A percentile compares a stretch with the other conserved stretches of the same genome.
Conservation (phyloP, 1,139 yeast genomes). For the Geotrichum fermentans region DNA sequence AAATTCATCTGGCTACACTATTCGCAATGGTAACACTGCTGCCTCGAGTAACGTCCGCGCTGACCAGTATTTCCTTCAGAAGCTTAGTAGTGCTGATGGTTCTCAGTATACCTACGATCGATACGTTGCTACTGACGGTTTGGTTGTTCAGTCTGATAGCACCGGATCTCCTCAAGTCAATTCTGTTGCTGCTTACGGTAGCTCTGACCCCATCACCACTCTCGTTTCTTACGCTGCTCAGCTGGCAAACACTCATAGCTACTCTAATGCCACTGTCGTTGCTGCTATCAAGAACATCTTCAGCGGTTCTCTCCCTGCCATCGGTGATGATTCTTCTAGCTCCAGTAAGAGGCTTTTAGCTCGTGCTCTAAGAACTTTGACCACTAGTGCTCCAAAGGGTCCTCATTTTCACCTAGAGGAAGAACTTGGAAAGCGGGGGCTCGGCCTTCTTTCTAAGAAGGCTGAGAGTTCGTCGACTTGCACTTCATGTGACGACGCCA, state of each 20-base stretch:
- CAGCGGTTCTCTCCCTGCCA: slow-evolving; percentile 11
- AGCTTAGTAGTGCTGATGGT: slow-evolving; percentile 3
- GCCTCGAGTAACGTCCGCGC: slow-evolving; percentile 7
- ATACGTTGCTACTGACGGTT: slow-evolving; percentile 12
- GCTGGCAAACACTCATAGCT: slow-evolving; percentile 4
- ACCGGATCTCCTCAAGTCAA: slow-evolving; percentile 12
- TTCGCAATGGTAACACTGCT: slow-evolving; percentile 4
- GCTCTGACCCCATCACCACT: slow-evolving; percentile 16
- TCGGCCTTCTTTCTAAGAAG: neutral
- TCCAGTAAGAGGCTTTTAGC: neutral
- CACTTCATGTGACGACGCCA: neutral
- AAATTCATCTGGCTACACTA: slow-evolving; percentile 14
- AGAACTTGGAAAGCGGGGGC: neutral
- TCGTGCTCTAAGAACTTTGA: neutral
- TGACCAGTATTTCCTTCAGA: slow-evolving; percentile 19
- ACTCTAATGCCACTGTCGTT: slow-evolving; percentile 1
- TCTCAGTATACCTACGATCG: slow-evolving; percentile 13
- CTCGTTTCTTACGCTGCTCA: slow-evolving; percentile 18
- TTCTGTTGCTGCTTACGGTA: slow-evolving; percentile 12
- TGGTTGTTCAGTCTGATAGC: slow-evolving; percentile 6
- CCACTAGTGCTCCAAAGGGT: neutral
- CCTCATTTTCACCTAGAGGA: neutral
- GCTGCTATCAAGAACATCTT: slow-evolving; percentile 16
- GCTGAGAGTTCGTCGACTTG: neutral
- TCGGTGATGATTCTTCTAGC: neutral